Conservation (phyloP, 1,139 yeast species). For the Geotrichum phurueaensis region DNA sequence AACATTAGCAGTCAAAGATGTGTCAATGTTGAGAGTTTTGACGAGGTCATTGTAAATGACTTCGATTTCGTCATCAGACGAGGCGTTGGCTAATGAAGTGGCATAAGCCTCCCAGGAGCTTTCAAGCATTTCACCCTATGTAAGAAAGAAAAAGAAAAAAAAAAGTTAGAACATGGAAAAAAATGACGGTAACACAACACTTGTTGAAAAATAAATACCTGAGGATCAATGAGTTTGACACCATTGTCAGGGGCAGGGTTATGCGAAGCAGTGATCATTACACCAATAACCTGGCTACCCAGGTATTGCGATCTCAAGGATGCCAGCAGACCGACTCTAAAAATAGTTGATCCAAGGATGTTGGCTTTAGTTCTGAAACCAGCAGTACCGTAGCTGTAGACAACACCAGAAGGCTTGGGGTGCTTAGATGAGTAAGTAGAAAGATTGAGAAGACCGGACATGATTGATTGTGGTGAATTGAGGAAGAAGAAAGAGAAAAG, state of each 20-base stretch:
- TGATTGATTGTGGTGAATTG: background rate
- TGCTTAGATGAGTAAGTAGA: slow-evolving; percentile 28
- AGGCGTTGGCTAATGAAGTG: slow-evolving; percentile 70
- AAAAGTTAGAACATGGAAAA: background rate
- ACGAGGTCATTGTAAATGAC: slow-evolving; percentile 33
- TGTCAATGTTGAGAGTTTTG: slow-evolving; percentile 41
- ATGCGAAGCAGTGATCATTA: slow-evolving; percentile 96
- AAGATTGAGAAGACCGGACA: slow-evolving; percentile 11
- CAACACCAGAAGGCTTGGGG: slow-evolving; percentile 44
- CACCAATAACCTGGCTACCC: slow-evolving; percentile 59
- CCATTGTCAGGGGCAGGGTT: slow-evolving; percentile 95
- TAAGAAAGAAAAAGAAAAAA: background rate
- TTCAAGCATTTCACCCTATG: slow-evolving; percentile 80
- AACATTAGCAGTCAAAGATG: slow-evolving; percentile 39
- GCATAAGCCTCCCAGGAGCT: slow-evolving; percentile 81
- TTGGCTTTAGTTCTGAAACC: slow-evolving; percentile 82
- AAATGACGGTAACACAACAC: background rate
- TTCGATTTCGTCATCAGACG: slow-evolving; percentile 36
- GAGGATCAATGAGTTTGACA: slow-evolving; percentile 90
- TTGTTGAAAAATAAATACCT: slow-evolving; percentile 17
- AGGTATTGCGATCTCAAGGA: slow-evolving; percentile 68
- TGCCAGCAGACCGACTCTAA: slow-evolving; percentile 79
- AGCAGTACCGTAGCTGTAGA: slow-evolving; percentile 83
- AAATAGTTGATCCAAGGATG: slow-evolving; percentile 73
- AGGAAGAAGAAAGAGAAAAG: background rate